Base-by-base conservation (phyloP, 768 basidiomycete species). In the Hypholoma sublateritium region DNA sequence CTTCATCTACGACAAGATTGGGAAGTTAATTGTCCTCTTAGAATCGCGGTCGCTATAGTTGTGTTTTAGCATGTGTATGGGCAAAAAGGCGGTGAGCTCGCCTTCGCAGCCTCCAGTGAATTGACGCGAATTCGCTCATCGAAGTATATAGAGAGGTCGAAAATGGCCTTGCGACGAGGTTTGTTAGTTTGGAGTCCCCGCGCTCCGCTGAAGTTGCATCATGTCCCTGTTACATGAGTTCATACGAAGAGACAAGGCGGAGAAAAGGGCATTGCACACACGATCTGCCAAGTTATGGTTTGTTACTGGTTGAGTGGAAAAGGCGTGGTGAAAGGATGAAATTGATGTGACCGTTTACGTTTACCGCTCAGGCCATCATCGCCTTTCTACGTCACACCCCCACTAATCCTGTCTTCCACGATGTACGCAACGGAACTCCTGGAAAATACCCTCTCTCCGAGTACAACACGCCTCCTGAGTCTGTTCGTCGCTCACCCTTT, bases 61-160 rank as follows among this genome's bases (percentile, higher is more conserved):
- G 41, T 25, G 25, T 57, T 14, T 59, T 57, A 56, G 52, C 47
- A 52, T 59, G 28, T 5, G 28, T 32, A 36, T 43, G 28, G 12
- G 17, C 16, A 47, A 34, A 14, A n/a, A n/a, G 9, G 28, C 28
- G 50, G n/a, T 19, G 37, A 37, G 53, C 54, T 37, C 59, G 92
- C 95, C 95, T 83, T 98, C 95, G 39, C 97, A 78, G 37, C 96
- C 96, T 42, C 97, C 97, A n/a, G 93, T 93, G 69, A 98, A 98
- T 73, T 97, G 98, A 98, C 95, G 55, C 93, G 77, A 68, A 98
- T 92, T 59, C 86, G 83, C 71, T 95, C 87, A 71, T 96, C 91
- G 51, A 90, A 89, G 65, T 97, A 98, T 72, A 96, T 95, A 47
- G 91, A 86, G 32, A 98, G 86, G 71, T 98, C 95, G 32, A 98